Evolutionary conservation across 2,329 filamentous ascomycete species (phyloP), one percentile per base, ranked within the genome.

Genomic region (Madurella mycetomatis): DNA sequence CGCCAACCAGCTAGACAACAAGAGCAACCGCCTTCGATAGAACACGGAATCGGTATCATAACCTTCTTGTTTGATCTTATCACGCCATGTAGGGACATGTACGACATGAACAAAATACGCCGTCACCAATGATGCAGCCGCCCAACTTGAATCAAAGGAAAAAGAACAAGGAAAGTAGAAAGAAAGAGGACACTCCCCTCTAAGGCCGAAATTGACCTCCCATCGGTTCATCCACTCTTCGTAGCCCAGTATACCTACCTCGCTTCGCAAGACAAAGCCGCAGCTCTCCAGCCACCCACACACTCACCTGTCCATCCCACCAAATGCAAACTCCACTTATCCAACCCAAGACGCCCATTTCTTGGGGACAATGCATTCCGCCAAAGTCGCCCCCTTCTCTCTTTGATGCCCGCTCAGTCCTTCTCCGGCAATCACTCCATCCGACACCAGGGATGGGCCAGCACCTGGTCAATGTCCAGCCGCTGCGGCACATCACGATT

Each of bases 401-500:
- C 37, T 9, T 15, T 39, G 11, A 4, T 31, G 17, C 30, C 44
- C 30, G 15, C n/a, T 18, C 39, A 31, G 3, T 13, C 40, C 7
- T 18, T 16, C n/a, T 17, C 15, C 17, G 9, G 19, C 25, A 39
- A 13, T 40, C 34, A 54, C 52, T 53, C 56, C 48, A 63, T 54
- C 37, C 56, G 54, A 53, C 69, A 89, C 94, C 94, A 99, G n/a
- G 87, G 84, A 72, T 97, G 92, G 51, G 89, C 83, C 54, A 96
- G 74, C 16, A 99, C 92, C 68, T 92, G 85, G 56, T 87, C 85
- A 64, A 97, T 97, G n/a, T 86, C 87, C 63, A 90, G 85, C 53
- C 94, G 79, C 65, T 87, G 80, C 62, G 87, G 83, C 9, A 97
- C 89, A 68, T 97, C 87, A 40, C 94, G 85, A 69, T 97, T 85